A percentile compares a stretch with the other conserved stretches of the same genome.
Evolutionary conservation across 2,329 filamentous ascomycete genomes (phyloP).

Genomic region (Aspergillus niger): DNA sequence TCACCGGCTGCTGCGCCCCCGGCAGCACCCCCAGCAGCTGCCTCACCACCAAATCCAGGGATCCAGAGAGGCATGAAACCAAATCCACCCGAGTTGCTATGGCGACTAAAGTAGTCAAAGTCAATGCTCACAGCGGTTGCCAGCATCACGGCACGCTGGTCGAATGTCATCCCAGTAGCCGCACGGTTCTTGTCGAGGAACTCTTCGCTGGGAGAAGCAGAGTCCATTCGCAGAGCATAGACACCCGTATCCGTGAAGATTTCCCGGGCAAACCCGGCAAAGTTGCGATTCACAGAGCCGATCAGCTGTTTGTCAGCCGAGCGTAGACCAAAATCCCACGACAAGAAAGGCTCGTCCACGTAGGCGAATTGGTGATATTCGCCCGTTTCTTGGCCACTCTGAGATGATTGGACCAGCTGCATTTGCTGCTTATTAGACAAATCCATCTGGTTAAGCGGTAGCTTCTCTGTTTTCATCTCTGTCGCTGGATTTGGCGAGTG

Average conservation of each 20-base stretch:
- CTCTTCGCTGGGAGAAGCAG: slow-evolving; percentile 50
- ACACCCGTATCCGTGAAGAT: slow-evolving; percentile 68
- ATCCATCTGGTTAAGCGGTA: slow-evolving; percentile 49
- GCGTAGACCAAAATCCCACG: slow-evolving; percentile 65
- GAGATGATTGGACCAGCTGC: slow-evolving; percentile 36
- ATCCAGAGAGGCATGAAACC: slow-evolving; percentile 58
- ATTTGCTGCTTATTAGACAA: slow-evolving; percentile 53
- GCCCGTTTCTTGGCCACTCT: slow-evolving; percentile 35
- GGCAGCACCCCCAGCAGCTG: slow-evolving; percentile 41
- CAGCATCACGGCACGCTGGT: slow-evolving; percentile 67
- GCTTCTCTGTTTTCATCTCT: slow-evolving; percentile 40
- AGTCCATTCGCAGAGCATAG: slow-evolving; percentile 66
- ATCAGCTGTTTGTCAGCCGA: slow-evolving; percentile 54
- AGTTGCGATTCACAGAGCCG: slow-evolving; percentile 66
- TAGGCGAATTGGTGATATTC: slow-evolving; percentile 63
- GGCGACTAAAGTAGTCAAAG: slow-evolving; percentile 68
- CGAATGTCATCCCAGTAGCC: slow-evolving; percentile 61
- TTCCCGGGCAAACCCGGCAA: slow-evolving; percentile 63
- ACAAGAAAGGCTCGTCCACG: slow-evolving; percentile 64
- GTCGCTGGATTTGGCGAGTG: slow-evolving; percentile 41
- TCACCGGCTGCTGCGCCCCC: slow-evolving; percentile 42
- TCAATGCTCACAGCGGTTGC: slow-evolving; percentile 66
- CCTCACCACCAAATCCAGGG: slow-evolving; percentile 46
- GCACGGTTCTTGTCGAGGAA: slow-evolving; percentile 22
- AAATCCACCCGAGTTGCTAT: slow-evolving; percentile 52